phyloP scores from a whole-genome alignment of 805 yeast species.

The Kazachstania psychrophila region DNA sequence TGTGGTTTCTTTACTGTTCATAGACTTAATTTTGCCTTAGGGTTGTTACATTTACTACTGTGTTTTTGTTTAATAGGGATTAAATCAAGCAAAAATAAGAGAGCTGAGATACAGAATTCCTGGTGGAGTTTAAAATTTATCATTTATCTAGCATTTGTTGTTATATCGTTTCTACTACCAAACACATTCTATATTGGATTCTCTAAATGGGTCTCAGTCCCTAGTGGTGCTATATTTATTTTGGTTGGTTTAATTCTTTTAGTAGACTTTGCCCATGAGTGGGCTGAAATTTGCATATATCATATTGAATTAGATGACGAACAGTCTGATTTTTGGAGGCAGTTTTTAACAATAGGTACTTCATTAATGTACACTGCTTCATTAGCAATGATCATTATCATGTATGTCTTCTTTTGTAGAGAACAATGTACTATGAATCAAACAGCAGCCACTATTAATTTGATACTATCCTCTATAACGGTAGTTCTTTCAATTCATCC shows the following conservation, averaged over 20 bases:
- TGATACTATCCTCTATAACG: constrained; percentile 53
- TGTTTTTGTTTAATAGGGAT: constrained; percentile 66
- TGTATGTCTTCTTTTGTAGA: constrained; percentile 77
- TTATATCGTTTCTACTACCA: constrained; percentile 68
- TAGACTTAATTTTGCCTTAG: constrained; percentile 80
- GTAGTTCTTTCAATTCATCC: constrained; percentile 72
- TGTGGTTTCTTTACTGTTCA: constrained; percentile 96
- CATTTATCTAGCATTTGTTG: constrained; percentile 46
- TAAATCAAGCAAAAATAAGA: constrained; percentile 63
- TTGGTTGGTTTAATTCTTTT: constrained; percentile 82
- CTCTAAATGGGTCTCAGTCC: constrained; percentile 83
- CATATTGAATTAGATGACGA: constrained; percentile 78
- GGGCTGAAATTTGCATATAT: constrained; percentile 94
- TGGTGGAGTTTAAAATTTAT: constrained; percentile 76
- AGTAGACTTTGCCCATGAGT: constrained; percentile 95
- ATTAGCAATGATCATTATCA: constrained; percentile 59
- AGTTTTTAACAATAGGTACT: constrained; percentile 78
- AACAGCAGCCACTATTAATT: constrained; percentile 71
- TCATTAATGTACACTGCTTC: constrained; percentile 71
- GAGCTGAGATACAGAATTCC: constrained; percentile 83
- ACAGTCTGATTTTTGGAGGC: constrained; percentile 57
- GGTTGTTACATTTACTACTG: constrained; percentile 61
- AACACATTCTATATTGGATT: constrained; percentile 79
- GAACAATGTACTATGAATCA: constrained; percentile 82
- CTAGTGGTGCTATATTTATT: constrained; percentile 75